Percentiles rank a stretch among this genome's conserved stretches.
phyloP scores from a whole-genome alignment of 352 stramenopile species.

The Globisporangium perplexum region DNA sequence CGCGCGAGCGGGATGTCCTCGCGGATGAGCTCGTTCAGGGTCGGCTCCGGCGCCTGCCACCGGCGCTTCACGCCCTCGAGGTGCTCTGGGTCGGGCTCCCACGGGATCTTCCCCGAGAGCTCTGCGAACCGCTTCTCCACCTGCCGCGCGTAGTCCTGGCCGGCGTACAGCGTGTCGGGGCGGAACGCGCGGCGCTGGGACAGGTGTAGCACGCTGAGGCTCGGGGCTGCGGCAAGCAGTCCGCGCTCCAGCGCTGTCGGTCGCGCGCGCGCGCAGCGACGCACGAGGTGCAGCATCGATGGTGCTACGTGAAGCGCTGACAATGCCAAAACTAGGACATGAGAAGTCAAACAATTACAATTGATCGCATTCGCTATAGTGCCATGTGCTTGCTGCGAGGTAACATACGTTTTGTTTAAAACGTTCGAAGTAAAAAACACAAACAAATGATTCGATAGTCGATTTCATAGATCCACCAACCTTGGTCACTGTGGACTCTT shows the following conservation, averaged over 20 bases:
- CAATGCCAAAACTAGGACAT: no score
- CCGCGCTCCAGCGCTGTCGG: background rate
- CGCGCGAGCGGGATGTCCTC: constrained; percentile 66
- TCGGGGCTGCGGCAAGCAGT: background rate
- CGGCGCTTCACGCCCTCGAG: constrained; percentile 46
- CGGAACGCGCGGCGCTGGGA: constrained; percentile 15
- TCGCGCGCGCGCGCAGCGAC: background rate
- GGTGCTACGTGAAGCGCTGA: no score
- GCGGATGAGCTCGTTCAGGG: constrained; percentile 77
- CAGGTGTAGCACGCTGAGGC: background rate
- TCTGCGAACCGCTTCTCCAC: constrained; percentile 77
- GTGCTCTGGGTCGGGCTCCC: constrained; percentile 62
- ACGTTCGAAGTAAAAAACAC: constrained; percentile 5
- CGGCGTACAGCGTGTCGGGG: constrained; percentile 60
- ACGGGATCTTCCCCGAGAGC: constrained; percentile 68
- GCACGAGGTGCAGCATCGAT: background rate
- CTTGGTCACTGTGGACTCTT: background rate
- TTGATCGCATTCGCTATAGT: background rate
- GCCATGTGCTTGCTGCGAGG: background rate
- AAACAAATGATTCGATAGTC: background rate
- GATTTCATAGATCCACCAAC: no score
- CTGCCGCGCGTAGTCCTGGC: constrained; percentile 58
- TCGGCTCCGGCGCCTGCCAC: constrained; percentile 56
- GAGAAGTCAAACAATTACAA: no score
- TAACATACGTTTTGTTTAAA: constrained; percentile 1